Base-by-base conservation (phyloP, 169 alveolate species). In the Perkinsus olseni region DNA sequence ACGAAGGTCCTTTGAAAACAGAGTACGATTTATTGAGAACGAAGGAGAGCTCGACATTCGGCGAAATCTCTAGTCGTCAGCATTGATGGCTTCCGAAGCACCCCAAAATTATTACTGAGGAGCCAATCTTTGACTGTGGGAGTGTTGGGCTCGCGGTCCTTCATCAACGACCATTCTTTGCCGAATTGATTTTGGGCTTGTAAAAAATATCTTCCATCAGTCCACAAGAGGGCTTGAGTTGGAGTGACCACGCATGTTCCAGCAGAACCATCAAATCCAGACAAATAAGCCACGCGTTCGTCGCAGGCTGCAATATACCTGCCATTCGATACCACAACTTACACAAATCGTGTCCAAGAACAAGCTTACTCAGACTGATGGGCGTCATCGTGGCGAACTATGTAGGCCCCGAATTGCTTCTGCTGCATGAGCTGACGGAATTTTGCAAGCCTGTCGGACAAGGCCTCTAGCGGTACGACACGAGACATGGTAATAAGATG, bases 111-210 rank as follows among this genome's bases (percentile, higher is more conserved):
- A 8, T 62, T 62, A 62, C 82, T 62, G 17, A 62, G 28, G 38
- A 95, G 92, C 93, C 92, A 95, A 51, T 74, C 93, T 74, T 74
- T 45, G 36, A 95, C 93, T 38, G 94, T 93, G 82, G 96, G 95
- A 36, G 94, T 92, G 38, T 92, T 92, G 11, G 93, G 93, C 37
- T 91, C 38, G 37, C 93, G 94, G 36, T 62, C 74, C 38, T 95
- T 94, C 96, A 95, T 95, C 45, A 95, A 94, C 8, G n/a, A 39
- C 96, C 96, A 95, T 0, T 91, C 74, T 13, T 93, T 91, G 51
- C 92, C 96, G 91, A 96, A 95, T 94, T 95, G 96, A 94, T 94
- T 93, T 91, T 95, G 96, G 0, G 97, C 97, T 92, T 96, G 96
- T 74, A 93, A 92, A 91, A 94, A 95, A 38, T 95, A 95, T n/a